These are phyloP conservation scores for Triticum timopheevii DNA, from an alignment of 176 grass and related monocot genomes.

Conservation along the genomic window DNA sequence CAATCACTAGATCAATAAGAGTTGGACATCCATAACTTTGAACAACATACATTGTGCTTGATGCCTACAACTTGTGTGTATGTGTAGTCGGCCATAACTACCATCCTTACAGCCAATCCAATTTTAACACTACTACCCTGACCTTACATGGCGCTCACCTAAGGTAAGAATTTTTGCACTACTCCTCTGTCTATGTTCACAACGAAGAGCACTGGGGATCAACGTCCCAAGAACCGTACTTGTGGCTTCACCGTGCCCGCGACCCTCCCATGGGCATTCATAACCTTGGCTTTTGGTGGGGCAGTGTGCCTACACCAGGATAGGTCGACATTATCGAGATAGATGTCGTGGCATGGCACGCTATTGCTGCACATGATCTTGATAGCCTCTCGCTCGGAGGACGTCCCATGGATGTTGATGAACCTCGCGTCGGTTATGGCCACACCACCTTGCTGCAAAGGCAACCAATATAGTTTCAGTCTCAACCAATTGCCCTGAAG, in stretches of 20 bases:
- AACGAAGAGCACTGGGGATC: not conserved
- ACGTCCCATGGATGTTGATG: slow-evolving; percentile 51
- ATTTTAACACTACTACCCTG: not conserved
- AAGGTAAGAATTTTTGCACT: not conserved
- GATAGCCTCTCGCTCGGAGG: slow-evolving; percentile 25
- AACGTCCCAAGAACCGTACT: not conserved
- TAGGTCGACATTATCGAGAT: slow-evolving; percentile 41
- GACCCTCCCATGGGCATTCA: slow-evolving; percentile 49
- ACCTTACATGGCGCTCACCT: slow-evolving; percentile 1
- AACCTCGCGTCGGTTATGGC: slow-evolving; percentile 45
- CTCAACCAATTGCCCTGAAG: not conserved
- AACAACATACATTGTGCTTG: no score
- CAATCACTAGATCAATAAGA: no score
- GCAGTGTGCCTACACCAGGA: not conserved
- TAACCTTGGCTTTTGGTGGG: not conserved
- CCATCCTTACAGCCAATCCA: not conserved
- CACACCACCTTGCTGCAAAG: slow-evolving; percentile 45
- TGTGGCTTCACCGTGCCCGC: slow-evolving; percentile 36
- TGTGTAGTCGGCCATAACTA: no score
- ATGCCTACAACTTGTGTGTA: no score
- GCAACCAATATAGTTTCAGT: not conserved
- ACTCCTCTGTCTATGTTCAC: not conserved
- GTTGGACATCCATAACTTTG: no score
- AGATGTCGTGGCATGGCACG: slow-evolving; percentile 39
- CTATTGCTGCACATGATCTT: slow-evolving; percentile 49